A percentile compares a stretch with the other conserved stretches of the same genome.
These are phyloP conservation scores for Meripilus lineatus DNA, from an alignment of 1,284 basidiomycete genomes.

Conservation along the genomic window DNA sequence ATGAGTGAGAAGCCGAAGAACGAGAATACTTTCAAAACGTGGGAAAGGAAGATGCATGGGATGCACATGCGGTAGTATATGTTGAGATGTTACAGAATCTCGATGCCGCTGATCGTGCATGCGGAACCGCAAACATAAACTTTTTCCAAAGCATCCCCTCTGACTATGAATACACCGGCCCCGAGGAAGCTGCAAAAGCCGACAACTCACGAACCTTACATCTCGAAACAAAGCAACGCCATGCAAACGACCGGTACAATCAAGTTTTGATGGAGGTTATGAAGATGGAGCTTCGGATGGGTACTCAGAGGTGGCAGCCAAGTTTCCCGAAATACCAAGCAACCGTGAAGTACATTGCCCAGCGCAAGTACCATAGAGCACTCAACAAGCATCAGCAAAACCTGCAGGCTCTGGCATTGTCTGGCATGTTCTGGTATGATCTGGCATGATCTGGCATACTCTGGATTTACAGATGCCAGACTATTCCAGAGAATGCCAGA, in stretches of 20 bases:
- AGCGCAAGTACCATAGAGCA: constrained; percentile 18
- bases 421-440: no score
- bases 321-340: constrained; percentile 11
- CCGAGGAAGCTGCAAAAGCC: no score
- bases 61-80: background rate
- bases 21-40: background rate
- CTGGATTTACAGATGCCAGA: no score
- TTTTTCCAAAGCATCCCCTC: background rate
- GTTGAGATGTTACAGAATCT: background rate
- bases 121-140: constrained; percentile 22
- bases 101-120: background rate
- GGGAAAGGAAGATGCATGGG: background rate
- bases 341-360: constrained; percentile 12
- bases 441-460: no score
- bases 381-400: no score
- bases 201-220: no score
- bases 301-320: constrained; percentile 17
- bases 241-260: constrained; percentile 2
- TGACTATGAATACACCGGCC: background rate
- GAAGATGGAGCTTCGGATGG: constrained; percentile 17
- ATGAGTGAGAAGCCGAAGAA: background rate
- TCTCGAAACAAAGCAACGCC: constrained; percentile 9
- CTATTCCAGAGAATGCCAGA: no score
- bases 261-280: constrained; percentile 10
- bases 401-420: no score